Evolutionary conservation across 257 asterid species (phyloP), one percentile per base, ranked within the genome.

Genomic region (Verbena officinalis): DNA sequence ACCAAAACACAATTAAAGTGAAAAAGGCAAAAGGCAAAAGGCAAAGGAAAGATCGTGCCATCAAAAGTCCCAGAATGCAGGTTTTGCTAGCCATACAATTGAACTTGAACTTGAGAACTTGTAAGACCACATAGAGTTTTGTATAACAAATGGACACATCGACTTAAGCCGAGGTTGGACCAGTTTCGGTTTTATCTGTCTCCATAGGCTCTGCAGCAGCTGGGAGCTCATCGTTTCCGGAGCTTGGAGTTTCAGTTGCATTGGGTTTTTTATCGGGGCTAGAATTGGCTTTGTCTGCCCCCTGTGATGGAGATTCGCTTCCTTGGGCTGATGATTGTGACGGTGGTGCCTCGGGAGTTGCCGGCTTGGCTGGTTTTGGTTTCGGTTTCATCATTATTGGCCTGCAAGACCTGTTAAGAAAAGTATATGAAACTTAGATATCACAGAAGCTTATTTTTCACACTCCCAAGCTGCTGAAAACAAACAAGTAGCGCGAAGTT

Each of bases 321-420:
- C 89, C 91, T 61, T 80, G 80, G n/a, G 96, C 48, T 4, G 85
- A 21, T 16, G 85, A 63, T 19, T 86, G 86, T 8, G 96, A 59
- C 6, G 86, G 64, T 10, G 86, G 64, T 36, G 86, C 19, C 65
- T 85, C 95, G 1, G 95, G 83, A 24, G 89, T 48, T 16, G 88
- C 76, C 33, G 94, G 88, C 65, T 84, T 86, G 31, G 84, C 77
- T 0, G 95, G 97, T 82, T 81, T 90, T 45, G 95, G 88, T 68
- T 90, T 90, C 9, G 72, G 88, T 68, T 90, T 90, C 9, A 70
- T 90, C 95, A 85, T 78, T 50, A 83, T 66, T 0, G 97, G 96
- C 83, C 87, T 75, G 78, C 95, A 85, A 11, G 77, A 55, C 86
- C 97, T 90, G 90, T 46, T 27, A 27, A 27, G 34, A 62, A 15